Evolutionary conservation across 768 basidiomycete genomes (phyloP), one percentile per base, ranked within the genome.

Genomic region (Auriculariales sp.): DNA sequence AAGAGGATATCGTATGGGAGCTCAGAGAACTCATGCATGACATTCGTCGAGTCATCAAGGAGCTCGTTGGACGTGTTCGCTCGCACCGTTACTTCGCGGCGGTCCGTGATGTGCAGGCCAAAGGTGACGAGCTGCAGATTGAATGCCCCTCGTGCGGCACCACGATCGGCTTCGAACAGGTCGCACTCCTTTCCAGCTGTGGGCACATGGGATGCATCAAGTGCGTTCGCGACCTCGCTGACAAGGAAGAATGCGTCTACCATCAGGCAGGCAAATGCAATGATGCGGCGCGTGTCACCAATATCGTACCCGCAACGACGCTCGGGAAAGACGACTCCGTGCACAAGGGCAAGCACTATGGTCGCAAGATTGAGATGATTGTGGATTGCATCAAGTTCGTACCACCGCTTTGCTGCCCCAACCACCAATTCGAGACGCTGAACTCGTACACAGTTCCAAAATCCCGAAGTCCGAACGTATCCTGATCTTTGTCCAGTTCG

Each of bases 401-500:
- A 3, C 14, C 28, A 51, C 72, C 64, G 25, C 47, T 35, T 31
- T 49, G n/a, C 14, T 22, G 31, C 31, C 5, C 3, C 15, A 11
- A 44, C 2, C 47, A n/a, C 0, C 30, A 10, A 39, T 15, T 33
- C 36, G 10, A n/a, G n/a, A n/a, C n/a, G n/a, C n/a, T n/a, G n/a
- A n/a, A 17, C 30, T 32, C 30, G n/a, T 15, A 36, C 28, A 32
- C 31, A 7, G 24, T 15, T 14, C 46, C 10, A 48, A 33, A 27
- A 73, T 91, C 44, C 78, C 83, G 9, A 76, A 78, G 55, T 69
- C 81, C 19, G 89, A 95, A 57, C 81, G 88, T 6, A 77, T 92
- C 15, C 75, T 97, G 36, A 76, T 97, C 53, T 97, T 97, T 66
- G 86, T 94, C n/a, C 93, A 97, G 60, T 97, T 93, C 72, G 81